Percentiles rank a stretch among this genome's conserved stretches.
Evolutionary conservation across 2,329 filamentous ascomycete genomes (phyloP).

Genomic region (Monosporascus sp.): DNA sequence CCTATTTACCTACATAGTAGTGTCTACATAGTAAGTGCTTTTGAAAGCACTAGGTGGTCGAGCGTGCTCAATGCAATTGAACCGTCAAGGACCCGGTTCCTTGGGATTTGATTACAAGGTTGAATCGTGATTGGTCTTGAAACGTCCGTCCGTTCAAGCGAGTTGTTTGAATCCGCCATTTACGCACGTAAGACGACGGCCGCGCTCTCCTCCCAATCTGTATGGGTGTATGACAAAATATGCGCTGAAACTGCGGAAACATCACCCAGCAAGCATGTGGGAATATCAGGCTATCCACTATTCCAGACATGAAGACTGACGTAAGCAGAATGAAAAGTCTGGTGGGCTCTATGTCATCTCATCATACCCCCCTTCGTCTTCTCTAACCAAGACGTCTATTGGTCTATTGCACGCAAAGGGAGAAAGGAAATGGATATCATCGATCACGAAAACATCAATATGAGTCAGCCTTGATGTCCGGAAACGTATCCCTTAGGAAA

Average conservation of each 20-base stretch:
- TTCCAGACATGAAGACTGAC: no score
- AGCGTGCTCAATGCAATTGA: no score
- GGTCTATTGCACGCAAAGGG: background rate
- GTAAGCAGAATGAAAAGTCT: no score
- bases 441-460: background rate
- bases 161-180: background rate
- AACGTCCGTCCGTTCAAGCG: background rate
- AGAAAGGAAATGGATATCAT: background rate
- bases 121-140: background rate
- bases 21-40: no score
- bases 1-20: no score
- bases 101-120: background rate
- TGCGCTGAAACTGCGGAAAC: no score
- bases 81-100: background rate
- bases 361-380: background rate
- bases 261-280: no score
- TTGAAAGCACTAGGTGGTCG: no score
- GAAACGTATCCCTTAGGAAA: constrained; percentile 60
- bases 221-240: no score
- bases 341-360: no score
- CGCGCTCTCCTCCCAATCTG: background rate
- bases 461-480: constrained; percentile 17
- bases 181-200: background rate
- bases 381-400: background rate
- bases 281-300: no score